phyloP scores from a whole-genome alignment of 805 yeast genomes.

The Kluyveromyces lactis region DNA sequence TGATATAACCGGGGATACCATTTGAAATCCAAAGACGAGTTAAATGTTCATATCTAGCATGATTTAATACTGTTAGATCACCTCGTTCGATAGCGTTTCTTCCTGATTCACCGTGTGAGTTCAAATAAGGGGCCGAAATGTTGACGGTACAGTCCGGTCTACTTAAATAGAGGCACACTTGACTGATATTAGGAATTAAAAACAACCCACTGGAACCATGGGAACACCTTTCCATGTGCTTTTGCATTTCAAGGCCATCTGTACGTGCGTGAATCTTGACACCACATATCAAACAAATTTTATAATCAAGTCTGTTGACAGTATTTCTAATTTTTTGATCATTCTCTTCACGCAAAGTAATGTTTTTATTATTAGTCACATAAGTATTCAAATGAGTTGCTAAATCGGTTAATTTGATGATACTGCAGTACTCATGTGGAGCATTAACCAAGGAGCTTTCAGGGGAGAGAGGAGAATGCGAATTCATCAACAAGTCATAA shows the following conservation, averaged over 20 bases:
- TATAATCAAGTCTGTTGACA: constrained; percentile 34
- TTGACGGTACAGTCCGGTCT: constrained; percentile 25
- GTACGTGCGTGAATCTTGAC: constrained; percentile 29
- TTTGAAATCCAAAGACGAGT: constrained; percentile 56
- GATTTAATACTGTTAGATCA: constrained; percentile 44
- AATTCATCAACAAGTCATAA: neutral
- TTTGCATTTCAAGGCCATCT: constrained; percentile 24
- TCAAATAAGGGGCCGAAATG: constrained; percentile 62
- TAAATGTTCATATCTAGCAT: constrained; percentile 46
- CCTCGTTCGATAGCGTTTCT: constrained; percentile 46
- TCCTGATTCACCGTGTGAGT: constrained; percentile 69
- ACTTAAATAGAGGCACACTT: constrained; percentile 26
- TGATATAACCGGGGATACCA: constrained; percentile 42
- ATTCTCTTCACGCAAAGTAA: constrained; percentile 25
- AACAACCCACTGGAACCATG: constrained; percentile 30
- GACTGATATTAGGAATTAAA: constrained; percentile 30
- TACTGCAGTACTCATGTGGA: constrained; percentile 44
- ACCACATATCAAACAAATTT: constrained; percentile 41
- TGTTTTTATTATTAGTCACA: constrained; percentile 25
- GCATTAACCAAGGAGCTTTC: constrained; percentile 13
- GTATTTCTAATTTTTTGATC: constrained; percentile 18
- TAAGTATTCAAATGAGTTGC: constrained; percentile 39
- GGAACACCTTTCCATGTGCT: constrained; percentile 25
- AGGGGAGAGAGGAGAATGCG: neutral
- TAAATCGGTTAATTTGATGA: constrained; percentile 42